Base-by-base conservation (phyloP, 1,284 basidiomycete genomes). In the Austropuccinia psidii region DNA sequence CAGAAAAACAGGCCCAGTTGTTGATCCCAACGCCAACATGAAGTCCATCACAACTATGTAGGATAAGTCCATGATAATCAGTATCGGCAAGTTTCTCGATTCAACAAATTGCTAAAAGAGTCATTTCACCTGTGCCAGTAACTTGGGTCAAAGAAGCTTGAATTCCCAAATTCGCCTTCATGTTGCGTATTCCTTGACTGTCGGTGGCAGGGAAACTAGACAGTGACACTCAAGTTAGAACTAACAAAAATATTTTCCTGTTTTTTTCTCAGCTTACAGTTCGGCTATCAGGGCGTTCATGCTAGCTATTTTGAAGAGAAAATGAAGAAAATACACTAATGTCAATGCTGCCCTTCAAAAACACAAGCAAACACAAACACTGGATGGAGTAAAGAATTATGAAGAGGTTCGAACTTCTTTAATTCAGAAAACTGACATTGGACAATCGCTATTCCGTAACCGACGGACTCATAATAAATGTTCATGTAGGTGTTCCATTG, bases 401-500 rank as follows among this genome's bases (percentile, higher is more conserved):
- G 31, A 31, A 45, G 13, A 37, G 13, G 29, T 41, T 21, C 39
- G 9, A 21, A 21, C 9, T 11, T 6, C 27, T 15, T 61, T 21
- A 4, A 11, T 24, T 21, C 43, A 39, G 60, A 57, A 13, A 52
- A 39, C 43, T 39, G 11, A 72, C 68, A 60, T 72, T 72, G 57
- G 27, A 72, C 68, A 27, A 61, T 35, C 17, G 37, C 68, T n/a
- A 72, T 72, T 35, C 57, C 57, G 61, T 61, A 72, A 11, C 68
- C 68, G 21, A 61, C 39, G 24, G 68, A 55, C 19, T 61, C 57
- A 49, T 58, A 58, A 19, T 60, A 60, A 15, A 72, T n/a, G 27
- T 72, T 72, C 43, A 61, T 50, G 33, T 49, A 61, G n/a, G 68
- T 47, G 19, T 61, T 72, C 37, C 35, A 72, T 49, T 72, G 68